Evolutionary conservation across 306 rosid species (phyloP).

Genomic region (Hippophae gyantsensis): DNA sequence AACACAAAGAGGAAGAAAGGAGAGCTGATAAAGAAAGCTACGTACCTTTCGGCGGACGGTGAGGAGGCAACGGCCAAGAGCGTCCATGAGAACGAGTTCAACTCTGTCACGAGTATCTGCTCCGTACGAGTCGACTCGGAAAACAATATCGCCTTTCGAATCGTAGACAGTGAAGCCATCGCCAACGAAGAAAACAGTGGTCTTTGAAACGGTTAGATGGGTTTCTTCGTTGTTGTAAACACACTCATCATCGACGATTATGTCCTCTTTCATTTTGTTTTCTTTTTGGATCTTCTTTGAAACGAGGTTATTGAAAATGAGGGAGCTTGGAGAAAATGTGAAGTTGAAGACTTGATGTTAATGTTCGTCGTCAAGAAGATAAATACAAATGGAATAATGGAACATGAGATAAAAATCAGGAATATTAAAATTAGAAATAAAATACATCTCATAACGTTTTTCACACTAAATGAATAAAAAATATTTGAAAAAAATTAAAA

Average conservation of each 20-base stretch:
- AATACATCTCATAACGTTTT: no score
- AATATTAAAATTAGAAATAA: no score
- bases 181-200: slow-evolving; percentile 69
- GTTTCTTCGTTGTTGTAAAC: slow-evolving; percentile 47
- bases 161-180: slow-evolving; percentile 87
- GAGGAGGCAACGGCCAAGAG: slow-evolving; percentile 77
- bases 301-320: no score
- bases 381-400: no score
- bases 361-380: no score
- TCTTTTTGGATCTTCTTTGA: not conserved
- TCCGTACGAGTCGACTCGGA: slow-evolving; percentile 87
- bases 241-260: slow-evolving; percentile 37
- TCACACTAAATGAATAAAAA: no score
- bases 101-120: slow-evolving; percentile 41
- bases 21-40: not conserved
- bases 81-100: slow-evolving; percentile 83
- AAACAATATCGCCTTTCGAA: slow-evolving; percentile 52
- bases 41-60: slow-evolving; percentile 75
- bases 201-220: slow-evolving; percentile 62
- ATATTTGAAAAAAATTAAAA: no score
- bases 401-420: no score
- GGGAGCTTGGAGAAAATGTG: no score
- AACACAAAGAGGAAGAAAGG: not conserved
- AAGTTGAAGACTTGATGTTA: no score
- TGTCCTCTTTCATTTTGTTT: slow-evolving; percentile 31